Conservation (phyloP, 2,329 filamentous ascomycete genomes). For the Ophiostoma ulmi region DNA sequence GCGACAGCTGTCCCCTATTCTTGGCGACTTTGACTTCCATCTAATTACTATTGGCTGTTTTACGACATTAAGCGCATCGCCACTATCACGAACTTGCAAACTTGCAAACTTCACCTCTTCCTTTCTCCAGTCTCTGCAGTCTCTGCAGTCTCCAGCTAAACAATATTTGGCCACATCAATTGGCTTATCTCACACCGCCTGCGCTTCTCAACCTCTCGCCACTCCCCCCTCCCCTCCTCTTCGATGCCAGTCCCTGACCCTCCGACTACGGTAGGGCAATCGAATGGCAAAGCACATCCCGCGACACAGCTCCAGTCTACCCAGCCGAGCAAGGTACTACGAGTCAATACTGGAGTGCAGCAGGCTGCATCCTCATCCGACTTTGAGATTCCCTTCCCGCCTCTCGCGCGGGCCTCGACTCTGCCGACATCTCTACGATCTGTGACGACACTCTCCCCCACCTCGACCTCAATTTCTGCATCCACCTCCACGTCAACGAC, state of each 20-base stretch:
- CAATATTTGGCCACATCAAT: background rate
- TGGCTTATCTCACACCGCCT: background rate
- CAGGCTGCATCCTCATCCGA: constrained; percentile 24
- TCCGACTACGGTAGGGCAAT: background rate
- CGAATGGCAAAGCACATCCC: constrained; percentile 1
- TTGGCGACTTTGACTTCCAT: background rate
- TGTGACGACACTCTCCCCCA: background rate
- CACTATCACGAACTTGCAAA: background rate
- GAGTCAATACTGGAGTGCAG: background rate
- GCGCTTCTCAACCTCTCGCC: background rate
- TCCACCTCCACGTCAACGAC: background rate
- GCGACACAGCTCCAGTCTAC: background rate
- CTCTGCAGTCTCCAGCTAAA: background rate
- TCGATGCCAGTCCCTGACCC: constrained; percentile 13
- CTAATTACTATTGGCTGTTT: background rate
- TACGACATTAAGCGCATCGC: background rate
- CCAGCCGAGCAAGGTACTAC: constrained; percentile 1
- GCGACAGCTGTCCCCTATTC: constrained; percentile 13
- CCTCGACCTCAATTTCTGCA: background rate
- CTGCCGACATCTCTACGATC: constrained; percentile 34
- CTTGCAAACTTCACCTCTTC: background rate
- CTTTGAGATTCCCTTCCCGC: constrained; percentile 30
- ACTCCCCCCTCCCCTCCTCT: no score
- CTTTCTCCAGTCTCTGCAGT: background rate
- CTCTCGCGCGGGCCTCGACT: constrained; percentile 40